Conservation (phyloP, 257 asterid genomes). For the Rehmannia glutinosa region DNA sequence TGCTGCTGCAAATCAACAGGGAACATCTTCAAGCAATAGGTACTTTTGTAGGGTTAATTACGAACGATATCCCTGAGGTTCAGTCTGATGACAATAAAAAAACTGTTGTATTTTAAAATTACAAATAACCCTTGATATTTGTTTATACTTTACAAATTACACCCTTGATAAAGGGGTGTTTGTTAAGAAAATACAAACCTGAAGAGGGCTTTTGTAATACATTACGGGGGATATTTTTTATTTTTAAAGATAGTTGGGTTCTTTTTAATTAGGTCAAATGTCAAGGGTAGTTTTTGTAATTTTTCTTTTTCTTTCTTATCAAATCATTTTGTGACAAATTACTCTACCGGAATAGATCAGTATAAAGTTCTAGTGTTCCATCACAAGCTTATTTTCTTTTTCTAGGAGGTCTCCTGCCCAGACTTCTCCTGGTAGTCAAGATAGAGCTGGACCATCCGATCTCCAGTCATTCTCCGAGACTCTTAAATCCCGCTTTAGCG, state of each 20-base stretch:
- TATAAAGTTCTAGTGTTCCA: background rate
- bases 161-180: too few species aligned
- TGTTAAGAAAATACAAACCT: too few species aligned
- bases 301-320: too few species aligned
- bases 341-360: background rate
- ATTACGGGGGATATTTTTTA: background rate
- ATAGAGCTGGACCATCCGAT: constrained; percentile 85
- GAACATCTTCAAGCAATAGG: constrained; percentile 45
- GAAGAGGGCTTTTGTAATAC: too few species aligned
- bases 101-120: too few species aligned
- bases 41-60: constrained; percentile 5
- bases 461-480: constrained; percentile 72
- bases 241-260: background rate
- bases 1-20: constrained; percentile 40
- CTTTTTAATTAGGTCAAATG: background rate
- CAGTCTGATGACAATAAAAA: too few species aligned
- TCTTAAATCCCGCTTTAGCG: constrained; percentile 64
- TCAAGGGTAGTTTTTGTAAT: background rate
- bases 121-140: too few species aligned
- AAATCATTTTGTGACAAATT: background rate
- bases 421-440: constrained; percentile 57
- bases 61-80: background rate
- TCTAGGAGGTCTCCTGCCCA: constrained; percentile 43
- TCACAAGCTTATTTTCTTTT: background rate
- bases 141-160: too few species aligned